Base-by-base conservation (phyloP, 768 basidiomycete genomes). In the Suillus hirtellus region DNA sequence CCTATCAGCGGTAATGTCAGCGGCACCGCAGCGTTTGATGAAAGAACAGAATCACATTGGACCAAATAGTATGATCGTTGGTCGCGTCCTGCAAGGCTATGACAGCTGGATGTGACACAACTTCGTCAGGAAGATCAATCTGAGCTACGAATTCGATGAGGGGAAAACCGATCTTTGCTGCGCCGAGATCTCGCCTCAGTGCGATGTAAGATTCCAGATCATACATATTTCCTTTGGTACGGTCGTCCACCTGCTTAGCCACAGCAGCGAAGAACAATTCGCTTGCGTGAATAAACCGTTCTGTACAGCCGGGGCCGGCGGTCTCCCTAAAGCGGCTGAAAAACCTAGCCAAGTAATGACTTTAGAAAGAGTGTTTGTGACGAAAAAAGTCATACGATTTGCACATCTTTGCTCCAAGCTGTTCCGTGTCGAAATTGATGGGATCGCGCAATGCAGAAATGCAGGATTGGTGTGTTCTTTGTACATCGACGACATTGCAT, bases 91-190 rank as follows among this genome's bases (percentile, higher is more conserved):
- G 76, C 61, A 88, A 76, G 8, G 78, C 73, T 61, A 70, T 68
- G 44, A 88, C 75, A 52, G 76, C 67, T 0, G 83, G 82, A 71
- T 88, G 81, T 24, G 79, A 75, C 63, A 82, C 75, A 64, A 86
- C 81, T 60, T 84, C 78, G 34, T 85, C 81, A 0, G 85, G 84
- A 21, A 88, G 69, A 66, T 86, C 80, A 40, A 87, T 78, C 21
- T 73, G 69, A 37, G 77, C 74, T 3, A 81, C 83, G 60, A 84
- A 90, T 66, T 88, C 85, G 62, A 82, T 81, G 4, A 85, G 73
- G 15, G 79, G 79, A 63, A 83, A 81, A 58, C 82, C 77, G 0
- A 83, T 80, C 63, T 81, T 81, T 65, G 77, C 80, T 7, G 81
- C 85, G 60, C 79, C 81, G 11, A 83, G 84, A 58, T 85, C 79